phyloP scores from a whole-genome alignment of 2,329 filamentous ascomycete genomes.

The Alternaria sp. region DNA sequence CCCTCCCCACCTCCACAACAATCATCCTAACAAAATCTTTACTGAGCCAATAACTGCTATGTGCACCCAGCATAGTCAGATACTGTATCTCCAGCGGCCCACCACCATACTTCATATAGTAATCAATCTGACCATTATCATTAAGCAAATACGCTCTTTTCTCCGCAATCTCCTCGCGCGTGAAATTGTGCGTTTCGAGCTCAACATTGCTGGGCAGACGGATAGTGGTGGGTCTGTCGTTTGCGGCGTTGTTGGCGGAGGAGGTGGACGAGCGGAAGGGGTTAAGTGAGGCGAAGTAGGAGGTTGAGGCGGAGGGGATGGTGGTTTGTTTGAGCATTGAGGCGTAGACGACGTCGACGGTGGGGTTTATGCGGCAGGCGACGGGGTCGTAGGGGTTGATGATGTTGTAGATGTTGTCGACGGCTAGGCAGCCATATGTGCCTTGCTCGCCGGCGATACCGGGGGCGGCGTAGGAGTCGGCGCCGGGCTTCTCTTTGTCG shows the following conservation, averaged over 20 bases:
- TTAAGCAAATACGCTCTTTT: conserved; percentile 87
- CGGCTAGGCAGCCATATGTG: conserved; percentile 85
- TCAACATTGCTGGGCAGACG: conserved; percentile 69
- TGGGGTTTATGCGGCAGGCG: conserved; percentile 88
- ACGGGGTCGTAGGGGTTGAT: conserved; percentile 80
- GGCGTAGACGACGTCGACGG: conserved; percentile 82
- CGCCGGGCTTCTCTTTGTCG: conserved; percentile 76
- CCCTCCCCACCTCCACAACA: conserved; percentile 83
- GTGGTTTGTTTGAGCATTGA: conserved; percentile 76
- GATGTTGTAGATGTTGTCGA: conserved; percentile 97
- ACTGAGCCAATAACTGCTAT: conserved; percentile 91
- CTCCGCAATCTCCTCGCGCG: conserved; percentile 88
- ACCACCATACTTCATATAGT: conserved; percentile 79
- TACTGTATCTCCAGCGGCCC: conserved; percentile 95
- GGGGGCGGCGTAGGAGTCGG: conserved; percentile 60
- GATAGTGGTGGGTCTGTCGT: conserved; percentile 34
- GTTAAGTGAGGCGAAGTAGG: conserved; percentile 50
- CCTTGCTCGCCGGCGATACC: conserved; percentile 78
- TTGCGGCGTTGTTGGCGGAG: conserved; percentile 23
- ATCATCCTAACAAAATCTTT: conserved; percentile 89
- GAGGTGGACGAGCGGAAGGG: conserved; percentile 48
- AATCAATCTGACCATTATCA: conserved; percentile 96
- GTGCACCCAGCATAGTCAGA: conserved; percentile 93
- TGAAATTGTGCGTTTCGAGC: conserved; percentile 94
- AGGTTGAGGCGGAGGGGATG: conserved; percentile 73